Evolutionary conservation across 1,284 basidiomycete genomes (phyloP), one percentile per base, ranked within the genome.

Genomic region (Ustilago cynodontis): DNA sequence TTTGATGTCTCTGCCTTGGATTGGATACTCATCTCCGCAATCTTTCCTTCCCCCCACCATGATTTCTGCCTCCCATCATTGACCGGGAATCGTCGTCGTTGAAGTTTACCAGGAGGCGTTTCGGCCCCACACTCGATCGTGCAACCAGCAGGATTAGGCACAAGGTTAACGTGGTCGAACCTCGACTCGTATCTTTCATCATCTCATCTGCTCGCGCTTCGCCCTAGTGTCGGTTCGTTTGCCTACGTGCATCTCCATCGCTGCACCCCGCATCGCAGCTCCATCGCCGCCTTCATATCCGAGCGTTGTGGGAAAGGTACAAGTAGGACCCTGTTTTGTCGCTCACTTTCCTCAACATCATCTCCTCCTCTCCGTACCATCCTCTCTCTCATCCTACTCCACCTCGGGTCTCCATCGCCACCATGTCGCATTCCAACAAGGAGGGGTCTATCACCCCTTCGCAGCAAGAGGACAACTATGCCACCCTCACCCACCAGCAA

Each of bases 391-490:
- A 29, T 33, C 47, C 7, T 41, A 16, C 31, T 22, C 41, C 33
- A 20, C 41, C 22, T 11, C 20, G 20, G 22, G 3, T 7, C 10
- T 14, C 28, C 9, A 2, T 29, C 16, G 33, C 43, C 22, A 54
- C n/a, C 20, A 70, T 71, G 72, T 16, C 64, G 14, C 59, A 33
- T 29, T 59, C 64, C 35, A 29, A 57, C 28, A 64, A 39, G 29
- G 59, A 66, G 9, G 67, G 64, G 51, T 75, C 72, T 6, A 16
- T 45, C n/a, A 66, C 67, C 50, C 72, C 64, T 4, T 75, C 72
- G 20, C 65, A 75, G 54, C 67, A 70, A 43, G 72, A 75, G 53
- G 28, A 52, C 53, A 41, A 52, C 33, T 57, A 49, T 10, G 49
- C 33, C 28, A 39, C 29, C 20, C 6, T 31, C 51, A 63, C 54